Percentiles rank a stretch among this genome's conserved stretches.
These are phyloP conservation scores for Mycena venus DNA, from an alignment of 768 basidiomycete species.

Conservation along the genomic window DNA sequence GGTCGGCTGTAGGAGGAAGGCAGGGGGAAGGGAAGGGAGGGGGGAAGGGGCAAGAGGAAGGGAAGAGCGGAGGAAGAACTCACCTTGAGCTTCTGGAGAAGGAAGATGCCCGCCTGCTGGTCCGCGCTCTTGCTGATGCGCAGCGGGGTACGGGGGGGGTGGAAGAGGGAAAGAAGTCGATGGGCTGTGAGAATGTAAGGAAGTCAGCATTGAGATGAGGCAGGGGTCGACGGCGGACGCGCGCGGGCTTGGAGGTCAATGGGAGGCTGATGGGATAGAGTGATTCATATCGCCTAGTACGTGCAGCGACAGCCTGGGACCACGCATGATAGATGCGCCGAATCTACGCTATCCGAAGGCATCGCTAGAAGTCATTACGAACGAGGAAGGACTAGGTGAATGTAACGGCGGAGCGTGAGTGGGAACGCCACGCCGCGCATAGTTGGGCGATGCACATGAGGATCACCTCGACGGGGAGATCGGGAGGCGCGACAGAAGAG, in stretches of 20 bases:
- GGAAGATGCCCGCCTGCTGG: slow-evolving; percentile 91
- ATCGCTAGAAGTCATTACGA: too few relatives aligned
- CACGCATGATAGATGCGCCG: too few relatives aligned
- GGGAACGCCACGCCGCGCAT: too few relatives aligned
- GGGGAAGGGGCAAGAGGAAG: neutral
- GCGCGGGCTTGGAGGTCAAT: too few relatives aligned
- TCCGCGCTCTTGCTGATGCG: slow-evolving; percentile 92
- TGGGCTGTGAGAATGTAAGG: slow-evolving; percentile 68
- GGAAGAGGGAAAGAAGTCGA: slow-evolving; percentile 91
- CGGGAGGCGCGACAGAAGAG: neutral
- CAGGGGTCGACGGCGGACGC: neutral
- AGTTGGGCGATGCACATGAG: too few relatives aligned
- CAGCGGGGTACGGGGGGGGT: slow-evolving; percentile 85
- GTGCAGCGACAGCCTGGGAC: too few relatives aligned
- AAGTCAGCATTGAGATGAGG: neutral
- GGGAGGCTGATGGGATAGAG: too few relatives aligned
- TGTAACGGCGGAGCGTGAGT: too few relatives aligned
- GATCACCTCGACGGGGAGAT: too few relatives aligned
- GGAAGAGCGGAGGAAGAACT: neutral
- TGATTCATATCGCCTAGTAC: too few relatives aligned
- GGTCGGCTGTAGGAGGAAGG: neutral
- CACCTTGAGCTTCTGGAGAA: slow-evolving; percentile 87
- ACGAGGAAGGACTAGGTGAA: too few relatives aligned
- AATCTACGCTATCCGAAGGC: too few relatives aligned
- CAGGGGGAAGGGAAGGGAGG: neutral